Conservation (phyloP, 1,284 basidiomycete species). For the Cryptococcus deneoformans region DNA sequence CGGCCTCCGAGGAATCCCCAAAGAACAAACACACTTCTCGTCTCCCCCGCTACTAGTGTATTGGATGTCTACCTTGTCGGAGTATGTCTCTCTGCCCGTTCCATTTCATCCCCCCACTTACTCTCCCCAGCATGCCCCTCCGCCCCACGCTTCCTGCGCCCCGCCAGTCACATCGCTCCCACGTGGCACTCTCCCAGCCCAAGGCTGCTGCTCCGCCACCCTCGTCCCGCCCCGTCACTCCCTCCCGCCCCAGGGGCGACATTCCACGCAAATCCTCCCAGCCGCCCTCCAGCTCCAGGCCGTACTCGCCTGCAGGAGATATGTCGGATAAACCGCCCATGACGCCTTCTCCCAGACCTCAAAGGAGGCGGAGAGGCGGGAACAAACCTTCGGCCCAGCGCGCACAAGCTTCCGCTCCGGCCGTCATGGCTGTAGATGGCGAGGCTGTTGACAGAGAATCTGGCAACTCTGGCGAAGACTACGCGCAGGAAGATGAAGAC, state of each 20-base stretch:
- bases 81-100: background rate
- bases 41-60: background rate
- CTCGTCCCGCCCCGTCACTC: background rate
- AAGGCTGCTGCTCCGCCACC: background rate
- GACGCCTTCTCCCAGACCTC: background rate
- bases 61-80: background rate
- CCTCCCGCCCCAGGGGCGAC: background rate
- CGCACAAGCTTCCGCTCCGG: background rate
- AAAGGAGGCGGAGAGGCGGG: background rate
- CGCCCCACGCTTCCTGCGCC: background rate
- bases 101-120: background rate
- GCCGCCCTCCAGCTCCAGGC: background rate
- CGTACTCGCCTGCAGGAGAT: background rate
- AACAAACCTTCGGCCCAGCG: constrained; percentile 12
- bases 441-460: background rate
- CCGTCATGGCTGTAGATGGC: background rate
- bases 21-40: background rate
- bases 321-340: background rate
- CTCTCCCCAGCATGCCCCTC: constrained; percentile 6
- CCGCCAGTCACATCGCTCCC: background rate
- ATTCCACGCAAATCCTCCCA: background rate
- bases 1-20: too few relatives aligned
- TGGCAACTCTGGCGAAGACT: background rate
- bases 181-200: background rate
- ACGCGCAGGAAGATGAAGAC: constrained; percentile 22